Base-by-base conservation (phyloP, 352 stramenopile species). In the Pythium sp. region DNA sequence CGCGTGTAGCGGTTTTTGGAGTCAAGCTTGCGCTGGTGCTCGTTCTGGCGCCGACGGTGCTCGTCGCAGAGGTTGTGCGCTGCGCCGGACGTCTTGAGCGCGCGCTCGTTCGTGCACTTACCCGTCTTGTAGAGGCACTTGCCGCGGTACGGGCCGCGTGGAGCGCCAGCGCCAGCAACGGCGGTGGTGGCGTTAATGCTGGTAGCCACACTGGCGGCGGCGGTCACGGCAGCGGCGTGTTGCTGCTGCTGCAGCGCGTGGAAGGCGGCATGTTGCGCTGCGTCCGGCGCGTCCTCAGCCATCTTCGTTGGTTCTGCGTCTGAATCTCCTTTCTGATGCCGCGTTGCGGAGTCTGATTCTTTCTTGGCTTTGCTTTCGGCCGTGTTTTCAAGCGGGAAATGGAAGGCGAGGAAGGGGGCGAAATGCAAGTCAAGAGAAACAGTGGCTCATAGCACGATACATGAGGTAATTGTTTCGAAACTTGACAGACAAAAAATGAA, bases 51-150 rank as follows among this genome's bases (percentile, higher is more conserved):
- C 68, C 81, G 83, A 57, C 87, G 86, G 71, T 95, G 87, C 64
- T 91, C 84, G 64, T 95, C 82, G 69, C 87, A 95, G 65, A 95
- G 83, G 73, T 94, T 95, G 78, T 95, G 87, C 54, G 87, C 70
- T 63, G 82, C 68, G 36, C 87, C 87, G 2, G 87, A 93, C 38
- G 86, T 93, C 75, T 95, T 95, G 68, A 95, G 79, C 57, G 87
- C 87, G 67, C 87, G 87, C 70, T 95, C 87, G 72, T 95, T 92
- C 57, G 72, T 69, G 76, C 87, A 95, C 69, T 95, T 95, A 69
- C 87, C 86, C 14, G 87, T 94, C 77, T 95, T 95, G 79, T 95
- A 95, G 56, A 91, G 78, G 56, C 87, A 95, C 59, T 88, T 87
- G 64, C 87, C 87, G 61, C 87, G 81, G 74, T 82, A 93, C 3